phyloP scores from a whole-genome alignment of 495 filamentous ascomycete species.

The Rostrohypoxylon terebratum region DNA sequence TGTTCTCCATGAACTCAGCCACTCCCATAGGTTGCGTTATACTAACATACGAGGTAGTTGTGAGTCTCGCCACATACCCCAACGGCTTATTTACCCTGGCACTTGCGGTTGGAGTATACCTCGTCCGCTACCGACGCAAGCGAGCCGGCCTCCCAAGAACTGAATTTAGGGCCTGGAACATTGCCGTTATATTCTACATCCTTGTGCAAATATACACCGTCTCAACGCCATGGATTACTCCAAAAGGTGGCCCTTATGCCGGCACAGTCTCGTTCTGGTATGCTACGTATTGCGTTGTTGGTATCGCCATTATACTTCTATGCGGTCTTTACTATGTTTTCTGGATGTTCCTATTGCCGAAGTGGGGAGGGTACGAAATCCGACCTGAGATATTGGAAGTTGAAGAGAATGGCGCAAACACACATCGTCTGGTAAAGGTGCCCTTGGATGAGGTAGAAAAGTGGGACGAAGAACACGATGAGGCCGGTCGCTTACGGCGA shows the following conservation, averaged over 20 bases:
- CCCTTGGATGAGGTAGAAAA: constrained; percentile 58
- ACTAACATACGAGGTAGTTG: constrained; percentile 58
- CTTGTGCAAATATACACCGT: constrained; percentile 67
- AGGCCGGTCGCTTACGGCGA: constrained; percentile 54
- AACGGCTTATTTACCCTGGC: constrained; percentile 64
- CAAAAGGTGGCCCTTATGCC: constrained; percentile 63
- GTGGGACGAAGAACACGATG: constrained; percentile 71
- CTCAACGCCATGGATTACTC: constrained; percentile 75
- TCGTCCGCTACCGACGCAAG: constrained; percentile 64
- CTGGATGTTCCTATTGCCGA: constrained; percentile 67
- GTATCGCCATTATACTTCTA: constrained; percentile 62
- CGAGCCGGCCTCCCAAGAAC: constrained; percentile 57
- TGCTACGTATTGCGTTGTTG: constrained; percentile 69
- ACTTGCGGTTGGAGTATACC: constrained; percentile 64
- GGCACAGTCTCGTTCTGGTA: constrained; percentile 77
- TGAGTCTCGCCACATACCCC: constrained; percentile 67
- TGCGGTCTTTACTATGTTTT: constrained; percentile 68
- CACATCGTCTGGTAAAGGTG: constrained; percentile 68
- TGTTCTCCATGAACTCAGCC: no score
- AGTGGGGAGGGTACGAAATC: constrained; percentile 62
- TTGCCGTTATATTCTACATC: constrained; percentile 66
- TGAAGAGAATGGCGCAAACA: constrained; percentile 59
- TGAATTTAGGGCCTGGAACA: constrained; percentile 66
- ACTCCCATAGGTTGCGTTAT: neutral
- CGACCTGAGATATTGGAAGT: constrained; percentile 64